Evolutionary conservation across 441 rosid genomes (phyloP), one percentile per base, ranked within the genome.

Genomic region (Isatis lusitanica): DNA sequence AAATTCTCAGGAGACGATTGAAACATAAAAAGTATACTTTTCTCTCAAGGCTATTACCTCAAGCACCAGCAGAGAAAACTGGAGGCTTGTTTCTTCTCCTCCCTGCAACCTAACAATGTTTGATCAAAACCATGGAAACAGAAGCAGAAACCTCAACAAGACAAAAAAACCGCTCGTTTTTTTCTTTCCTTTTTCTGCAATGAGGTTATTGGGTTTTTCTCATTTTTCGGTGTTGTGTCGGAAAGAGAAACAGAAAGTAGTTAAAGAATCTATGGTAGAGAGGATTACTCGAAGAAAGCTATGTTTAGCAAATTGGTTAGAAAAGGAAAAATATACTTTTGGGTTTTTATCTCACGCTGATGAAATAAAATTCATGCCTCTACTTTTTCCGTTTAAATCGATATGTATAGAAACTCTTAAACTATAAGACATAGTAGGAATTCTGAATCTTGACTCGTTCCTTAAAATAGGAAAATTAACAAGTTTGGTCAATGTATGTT

Each of bases 211-310:
- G 65, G 76, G 24, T 36, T 39, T 28, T 53, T 56, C 69, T 71
- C 12, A 5, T 35, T 66, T 59, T 66, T 51, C 17, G 80, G 65
- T 18, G 68, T 71, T 71, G 63, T 64, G 71, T 66, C 2, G 36
- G 80, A 77, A 77, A 71, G 80, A 66, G 80, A 77, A 71, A 59
- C 73, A 64, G 0, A 76, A 57, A 63, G 4, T 51, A 12, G 80
- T 59, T 66, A 17, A 5, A 18, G 10, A 60, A 66, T 60, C 63
- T 51, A 66, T 52, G 77, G 70, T 51, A 55, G 64, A 71, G 80
- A 71, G 64, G 51, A 71, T 77, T 42, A 77, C 51, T 8, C 51
- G 73, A 66, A 35, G 40, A 62, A 64, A 65, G 68, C 80, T 77
- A 77, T 58, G 18, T 71, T 71, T 77, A 71, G 76, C n/a, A 58